Percentiles rank a stretch among this genome's conserved stretches.
These are phyloP conservation scores for Chrysopogon serrulatus DNA, from an alignment of 176 grass and related monocot genomes.

Conservation along the genomic window DNA sequence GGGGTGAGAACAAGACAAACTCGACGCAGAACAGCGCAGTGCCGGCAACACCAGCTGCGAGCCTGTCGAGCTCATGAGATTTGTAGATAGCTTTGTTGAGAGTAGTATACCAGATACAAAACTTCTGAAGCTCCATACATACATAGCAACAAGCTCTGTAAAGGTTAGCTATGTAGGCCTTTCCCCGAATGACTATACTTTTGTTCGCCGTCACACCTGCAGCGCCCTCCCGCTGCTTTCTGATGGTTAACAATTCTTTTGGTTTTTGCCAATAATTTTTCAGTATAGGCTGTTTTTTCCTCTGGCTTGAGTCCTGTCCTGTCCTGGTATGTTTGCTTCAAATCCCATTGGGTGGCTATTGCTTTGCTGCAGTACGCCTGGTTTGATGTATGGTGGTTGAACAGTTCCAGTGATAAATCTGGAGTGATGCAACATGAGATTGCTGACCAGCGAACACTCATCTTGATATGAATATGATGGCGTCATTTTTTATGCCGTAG, in stretches of 20 bases:
- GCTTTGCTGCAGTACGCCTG: neutral
- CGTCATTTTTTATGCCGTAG: neutral
- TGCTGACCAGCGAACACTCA: constrained; percentile 35
- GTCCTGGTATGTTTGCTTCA: neutral
- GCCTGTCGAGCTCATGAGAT: constrained; percentile 45
- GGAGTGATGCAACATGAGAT: constrained; percentile 48
- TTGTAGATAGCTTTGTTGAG: constrained; percentile 37
- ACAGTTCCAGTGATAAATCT: constrained; percentile 22
- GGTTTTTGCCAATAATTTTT: constrained; percentile 43
- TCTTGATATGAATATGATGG: constrained; percentile 4
- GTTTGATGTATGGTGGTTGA: constrained; percentile 36
- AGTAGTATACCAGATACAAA: constrained; percentile 50
- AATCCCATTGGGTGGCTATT: neutral
- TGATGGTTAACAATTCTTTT: constrained; percentile 44
- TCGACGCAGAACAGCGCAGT: constrained; percentile 23
- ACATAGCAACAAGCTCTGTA: constrained; percentile 64
- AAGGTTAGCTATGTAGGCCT: constrained; percentile 53
- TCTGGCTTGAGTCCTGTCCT: neutral
- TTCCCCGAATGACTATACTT: constrained; percentile 15
- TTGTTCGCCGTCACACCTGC: constrained; percentile 21
- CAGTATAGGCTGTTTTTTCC: constrained; percentile 30
- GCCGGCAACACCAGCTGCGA: neutral
- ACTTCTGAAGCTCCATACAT: constrained; percentile 36
- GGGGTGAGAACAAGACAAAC: constrained; percentile 66
- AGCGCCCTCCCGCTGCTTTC: constrained; percentile 16